These are phyloP conservation scores for Irpex lacteus DNA, from an alignment of 1,284 basidiomycete genomes.

Conservation along the genomic window DNA sequence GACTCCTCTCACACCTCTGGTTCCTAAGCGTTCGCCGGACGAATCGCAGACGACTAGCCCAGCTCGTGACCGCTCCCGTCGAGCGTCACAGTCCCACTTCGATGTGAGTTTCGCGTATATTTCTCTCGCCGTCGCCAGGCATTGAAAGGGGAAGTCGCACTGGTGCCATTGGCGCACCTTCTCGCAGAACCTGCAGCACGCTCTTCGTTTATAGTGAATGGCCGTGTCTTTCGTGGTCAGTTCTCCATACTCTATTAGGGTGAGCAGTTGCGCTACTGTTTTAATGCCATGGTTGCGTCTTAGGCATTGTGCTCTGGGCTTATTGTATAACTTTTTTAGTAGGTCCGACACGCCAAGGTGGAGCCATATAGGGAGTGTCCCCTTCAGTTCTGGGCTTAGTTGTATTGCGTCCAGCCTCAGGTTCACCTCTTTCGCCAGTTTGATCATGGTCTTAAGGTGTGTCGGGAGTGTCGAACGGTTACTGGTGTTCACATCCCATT, in stretches of 20 bases:
- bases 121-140: not conserved
- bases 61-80: no score
- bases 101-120: not conserved
- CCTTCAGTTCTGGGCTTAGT: conserved; percentile 6
- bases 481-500: conserved; percentile 11
- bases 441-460: conserved; percentile 8
- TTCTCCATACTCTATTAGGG: not conserved
- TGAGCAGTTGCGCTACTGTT: not conserved
- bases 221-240: not conserved
- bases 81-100: no score
- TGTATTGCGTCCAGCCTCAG: conserved; percentile 11
- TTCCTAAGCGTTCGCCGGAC: no score
- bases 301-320: not conserved
- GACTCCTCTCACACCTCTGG: no score
- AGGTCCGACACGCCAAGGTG: conserved; percentile 10
- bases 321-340: not conserved
- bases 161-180: not conserved
- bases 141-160: not conserved
- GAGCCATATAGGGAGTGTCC: conserved; percentile 23
- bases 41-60: no score
- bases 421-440: conserved; percentile 3
- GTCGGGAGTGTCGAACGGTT: not conserved
- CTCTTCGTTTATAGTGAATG: not conserved
- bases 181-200: not conserved
- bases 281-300: not conserved